phyloP scores from a whole-genome alignment of 179 eudicot genomes.

The Nepenthes alata region DNA sequence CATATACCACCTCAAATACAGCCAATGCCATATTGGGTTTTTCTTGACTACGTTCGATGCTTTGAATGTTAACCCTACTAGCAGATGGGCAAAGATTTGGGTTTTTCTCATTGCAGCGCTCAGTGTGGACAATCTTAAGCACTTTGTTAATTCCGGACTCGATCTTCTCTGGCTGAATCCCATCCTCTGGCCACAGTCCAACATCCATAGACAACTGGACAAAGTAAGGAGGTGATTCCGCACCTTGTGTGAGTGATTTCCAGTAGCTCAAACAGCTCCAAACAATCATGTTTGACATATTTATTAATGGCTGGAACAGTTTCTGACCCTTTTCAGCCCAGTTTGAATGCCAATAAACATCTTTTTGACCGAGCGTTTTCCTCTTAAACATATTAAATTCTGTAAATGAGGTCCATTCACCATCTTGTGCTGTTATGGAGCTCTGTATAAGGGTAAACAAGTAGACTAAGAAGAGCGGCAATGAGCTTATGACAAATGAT shows the following conservation, averaged over 20 bases:
- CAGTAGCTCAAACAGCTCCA: conserved; percentile 58
- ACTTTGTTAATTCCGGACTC: conserved; percentile 74
- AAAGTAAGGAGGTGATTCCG: conserved; percentile 95
- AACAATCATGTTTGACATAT: conserved; percentile 31
- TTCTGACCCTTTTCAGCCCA: conserved; percentile 41
- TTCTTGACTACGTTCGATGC: conserved; percentile 80
- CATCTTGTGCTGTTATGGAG: conserved; percentile 89
- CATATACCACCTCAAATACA: conserved; percentile 92
- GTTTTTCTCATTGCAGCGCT: conserved; percentile 49
- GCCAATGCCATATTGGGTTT: conserved; percentile 68
- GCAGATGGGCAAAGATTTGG: conserved; percentile 45
- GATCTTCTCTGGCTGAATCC: conserved; percentile 89
- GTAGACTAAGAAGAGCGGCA: conserved; percentile 80
- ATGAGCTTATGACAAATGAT: conserved; percentile 75
- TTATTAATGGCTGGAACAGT: conserved; percentile 30
- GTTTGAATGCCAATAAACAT: conserved; percentile 25
- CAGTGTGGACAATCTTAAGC: conserved; percentile 60
- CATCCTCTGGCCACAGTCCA: conserved; percentile 87
- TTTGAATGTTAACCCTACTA: conserved; percentile 80
- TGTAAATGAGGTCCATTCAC: conserved; percentile 60
- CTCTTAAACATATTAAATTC: conserved; percentile 27
- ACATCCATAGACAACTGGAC: conserved; percentile 90
- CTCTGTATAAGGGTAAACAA: conserved; percentile 88
- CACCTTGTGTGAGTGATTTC: conserved; percentile 81
- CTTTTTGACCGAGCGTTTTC: conserved; percentile 22